A percentile compares a stretch with the other conserved stretches of the same genome.
Conservation (phyloP, 2,329 filamentous ascomycete genomes). For the Penicillium janthinellum region DNA sequence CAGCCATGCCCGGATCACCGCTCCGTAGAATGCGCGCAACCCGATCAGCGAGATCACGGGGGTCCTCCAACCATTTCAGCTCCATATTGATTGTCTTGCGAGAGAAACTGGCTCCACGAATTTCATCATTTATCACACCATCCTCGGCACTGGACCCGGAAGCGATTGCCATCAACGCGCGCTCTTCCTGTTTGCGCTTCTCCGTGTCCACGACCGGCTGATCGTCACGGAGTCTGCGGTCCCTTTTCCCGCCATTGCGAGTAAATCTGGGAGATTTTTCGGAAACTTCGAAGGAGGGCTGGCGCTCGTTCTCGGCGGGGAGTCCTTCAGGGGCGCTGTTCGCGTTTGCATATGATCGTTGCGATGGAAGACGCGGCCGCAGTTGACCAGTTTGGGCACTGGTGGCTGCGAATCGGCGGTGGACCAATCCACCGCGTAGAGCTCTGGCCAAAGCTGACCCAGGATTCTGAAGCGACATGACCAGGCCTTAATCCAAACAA, state of each 20-base stretch:
- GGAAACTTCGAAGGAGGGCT: neutral
- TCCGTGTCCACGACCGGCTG: neutral
- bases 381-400: neutral
- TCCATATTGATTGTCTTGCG: slow-evolving; percentile 53
- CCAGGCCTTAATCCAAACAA: neutral
- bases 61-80: slow-evolving; percentile 67
- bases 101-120: neutral
- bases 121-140: slow-evolving; percentile 14
- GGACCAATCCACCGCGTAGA: slow-evolving; percentile 23
- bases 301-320: neutral
- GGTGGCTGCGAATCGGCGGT: slow-evolving; percentile 6
- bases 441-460: slow-evolving; percentile 24
- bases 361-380: neutral
- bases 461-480: slow-evolving; percentile 22
- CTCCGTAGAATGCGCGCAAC: slow-evolving; percentile 63
- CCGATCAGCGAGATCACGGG: slow-evolving; percentile 69
- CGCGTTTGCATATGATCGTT: slow-evolving; percentile 5
- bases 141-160: slow-evolving; percentile 13
- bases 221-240: neutral
- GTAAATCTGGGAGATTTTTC: neutral
- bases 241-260: slow-evolving; percentile 1
- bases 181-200: slow-evolving; percentile 6
- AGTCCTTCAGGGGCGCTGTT: neutral
- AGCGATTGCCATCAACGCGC: slow-evolving; percentile 15
- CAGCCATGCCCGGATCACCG: slow-evolving; percentile 66